These are phyloP conservation scores for Gymnopus androsaceus DNA, from an alignment of 1,284 basidiomycete genomes.

Conservation along the genomic window DNA sequence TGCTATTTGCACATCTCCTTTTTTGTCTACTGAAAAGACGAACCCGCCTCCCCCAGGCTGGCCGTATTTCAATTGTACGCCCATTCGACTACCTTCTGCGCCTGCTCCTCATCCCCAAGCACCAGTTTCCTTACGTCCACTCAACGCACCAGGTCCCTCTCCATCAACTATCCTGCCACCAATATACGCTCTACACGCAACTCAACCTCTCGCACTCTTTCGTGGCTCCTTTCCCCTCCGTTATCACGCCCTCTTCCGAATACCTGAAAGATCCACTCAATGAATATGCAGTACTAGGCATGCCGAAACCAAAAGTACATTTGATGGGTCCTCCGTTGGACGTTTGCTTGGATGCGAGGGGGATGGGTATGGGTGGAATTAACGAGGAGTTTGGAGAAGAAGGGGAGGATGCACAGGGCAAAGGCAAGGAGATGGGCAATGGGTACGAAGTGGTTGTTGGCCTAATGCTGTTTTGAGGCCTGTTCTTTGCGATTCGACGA, in stretches of 20 bases:
- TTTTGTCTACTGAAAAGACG: not conserved
- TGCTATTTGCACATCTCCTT: conserved; percentile 46
- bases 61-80: not conserved
- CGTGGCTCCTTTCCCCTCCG: conserved; percentile 58
- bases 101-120: conserved; percentile 28
- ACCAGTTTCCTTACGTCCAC: conserved; percentile 36
- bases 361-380: not conserved
- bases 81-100: not conserved
- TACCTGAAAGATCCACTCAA: conserved; percentile 72
- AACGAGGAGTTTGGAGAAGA: too few species aligned
- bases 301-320: conserved; percentile 80
- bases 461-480: conserved; percentile 89
- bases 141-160: conserved; percentile 37
- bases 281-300: conserved; percentile 68
- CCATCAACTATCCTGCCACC: conserved; percentile 49
- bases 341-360: conserved; percentile 44
- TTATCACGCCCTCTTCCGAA: conserved; percentile 58
- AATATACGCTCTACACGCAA: conserved; percentile 51
- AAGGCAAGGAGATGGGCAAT: conserved; percentile 58
- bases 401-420: not conserved
- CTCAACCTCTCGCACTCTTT: conserved; percentile 48
- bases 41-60: too few species aligned
- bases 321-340: conserved; percentile 80
- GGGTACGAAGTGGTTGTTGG: conserved; percentile 84
- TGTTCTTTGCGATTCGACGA: conserved; percentile 64